Percentiles rank a stretch among this genome's conserved stretches.
Conservation (phyloP, 306 rosid genomes). For the Cucumis hystrix region DNA sequence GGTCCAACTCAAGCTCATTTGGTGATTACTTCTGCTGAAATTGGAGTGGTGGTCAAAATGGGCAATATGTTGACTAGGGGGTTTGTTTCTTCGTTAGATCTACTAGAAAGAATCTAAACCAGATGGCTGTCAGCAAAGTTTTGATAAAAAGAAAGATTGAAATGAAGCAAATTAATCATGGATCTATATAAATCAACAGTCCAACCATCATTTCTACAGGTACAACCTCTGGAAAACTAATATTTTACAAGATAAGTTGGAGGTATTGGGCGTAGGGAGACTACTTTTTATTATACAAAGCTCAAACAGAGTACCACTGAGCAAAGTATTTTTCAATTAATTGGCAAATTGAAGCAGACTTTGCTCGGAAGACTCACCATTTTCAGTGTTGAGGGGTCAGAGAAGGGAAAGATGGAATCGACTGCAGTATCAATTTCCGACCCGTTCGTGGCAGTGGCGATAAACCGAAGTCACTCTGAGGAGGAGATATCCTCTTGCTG, state of each 20-base stretch:
- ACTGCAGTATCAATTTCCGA: constrained; percentile 68
- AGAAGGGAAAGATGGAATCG: constrained; percentile 84
- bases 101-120: neutral
- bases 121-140: neutral
- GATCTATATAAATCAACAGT: constrained; percentile 5
- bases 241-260: constrained; percentile 34
- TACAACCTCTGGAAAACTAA: constrained; percentile 6
- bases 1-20: neutral
- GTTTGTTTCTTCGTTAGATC: neutral
- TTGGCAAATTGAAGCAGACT: constrained; percentile 2
- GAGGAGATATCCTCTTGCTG: constrained; percentile 77
- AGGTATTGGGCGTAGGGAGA: constrained; percentile 18
- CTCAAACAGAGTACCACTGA: constrained; percentile 23
- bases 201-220: constrained; percentile 13
- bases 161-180: neutral
- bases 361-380: constrained; percentile 4
- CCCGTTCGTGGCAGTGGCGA: constrained; percentile 58
- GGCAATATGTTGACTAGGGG: neutral
- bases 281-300: constrained; percentile 26
- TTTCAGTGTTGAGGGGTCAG: constrained; percentile 55
- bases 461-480: constrained; percentile 35
- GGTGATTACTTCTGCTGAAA: neutral
- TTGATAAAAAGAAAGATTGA: neutral
- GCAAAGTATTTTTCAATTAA: constrained; percentile 12
- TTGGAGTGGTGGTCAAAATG: neutral